Percentiles rank a stretch among this genome's conserved stretches.
Evolutionary conservation across 441 rosid genomes (phyloP).

Genomic region (Theobroma grandiflorum): DNA sequence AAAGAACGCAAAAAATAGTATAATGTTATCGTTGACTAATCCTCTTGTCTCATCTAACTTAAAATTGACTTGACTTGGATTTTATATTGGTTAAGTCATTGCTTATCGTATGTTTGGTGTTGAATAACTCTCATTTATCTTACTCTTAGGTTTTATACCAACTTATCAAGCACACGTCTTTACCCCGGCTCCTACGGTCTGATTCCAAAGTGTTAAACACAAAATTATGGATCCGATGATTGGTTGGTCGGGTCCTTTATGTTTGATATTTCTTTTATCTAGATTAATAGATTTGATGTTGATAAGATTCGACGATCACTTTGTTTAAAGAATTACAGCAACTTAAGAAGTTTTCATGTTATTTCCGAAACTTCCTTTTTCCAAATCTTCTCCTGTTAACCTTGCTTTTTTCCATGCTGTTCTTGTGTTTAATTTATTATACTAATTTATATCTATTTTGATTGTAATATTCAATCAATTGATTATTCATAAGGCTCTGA

Average conservation of each 20-base stretch:
- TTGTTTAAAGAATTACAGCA: background rate
- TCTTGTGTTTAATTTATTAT: background rate
- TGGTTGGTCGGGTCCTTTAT: background rate
- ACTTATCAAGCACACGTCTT: background rate
- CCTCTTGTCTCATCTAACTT: background rate
- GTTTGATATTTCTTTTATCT: conserved; percentile 3
- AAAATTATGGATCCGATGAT: background rate
- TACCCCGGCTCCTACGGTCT: background rate
- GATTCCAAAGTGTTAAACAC: background rate
- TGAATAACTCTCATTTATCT: background rate
- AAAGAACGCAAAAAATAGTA: background rate
- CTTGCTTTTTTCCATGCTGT: background rate
- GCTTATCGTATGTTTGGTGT: background rate
- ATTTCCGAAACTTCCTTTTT: background rate
- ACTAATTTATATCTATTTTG: no score
- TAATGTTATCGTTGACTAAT: background rate
- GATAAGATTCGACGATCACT: background rate
- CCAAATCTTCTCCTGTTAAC: background rate
- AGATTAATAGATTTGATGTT: background rate
- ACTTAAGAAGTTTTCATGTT: background rate
- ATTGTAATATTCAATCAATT: background rate
- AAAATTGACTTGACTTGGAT: conserved; percentile 20
- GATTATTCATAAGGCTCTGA: background rate
- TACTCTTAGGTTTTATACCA: background rate
- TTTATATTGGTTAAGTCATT: background rate